phyloP scores from a whole-genome alignment of 495 filamentous ascomycete genomes.

The Stereocaulon alpinum region DNA sequence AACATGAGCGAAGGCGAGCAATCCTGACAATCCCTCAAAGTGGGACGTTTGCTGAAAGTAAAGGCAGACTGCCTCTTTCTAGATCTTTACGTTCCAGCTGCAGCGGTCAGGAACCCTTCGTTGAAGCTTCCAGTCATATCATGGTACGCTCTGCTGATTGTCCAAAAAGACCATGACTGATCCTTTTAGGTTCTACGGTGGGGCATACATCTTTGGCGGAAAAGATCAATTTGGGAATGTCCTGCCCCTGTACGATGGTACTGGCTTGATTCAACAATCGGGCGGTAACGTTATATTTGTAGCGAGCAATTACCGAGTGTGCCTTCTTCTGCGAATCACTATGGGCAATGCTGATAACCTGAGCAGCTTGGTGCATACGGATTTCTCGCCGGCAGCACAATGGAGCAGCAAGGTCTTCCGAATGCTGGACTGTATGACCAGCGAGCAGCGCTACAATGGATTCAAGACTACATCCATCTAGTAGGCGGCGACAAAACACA shows the following conservation, averaged over 20 bases:
- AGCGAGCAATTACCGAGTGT: constrained; percentile 36
- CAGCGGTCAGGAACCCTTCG: constrained; percentile 26
- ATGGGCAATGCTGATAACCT: constrained; percentile 22
- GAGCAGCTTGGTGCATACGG: constrained; percentile 42
- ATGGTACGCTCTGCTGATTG: constrained; percentile 3
- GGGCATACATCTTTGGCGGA: constrained; percentile 23
- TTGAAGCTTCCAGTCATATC: constrained; percentile 25
- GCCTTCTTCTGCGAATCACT: not conserved
- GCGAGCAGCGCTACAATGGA: constrained; percentile 33
- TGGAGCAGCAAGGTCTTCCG: constrained; percentile 35
- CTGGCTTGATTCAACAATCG: constrained; percentile 22
- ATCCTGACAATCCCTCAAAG: not conserved
- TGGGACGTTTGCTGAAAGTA: not conserved
- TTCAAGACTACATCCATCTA: constrained; percentile 30
- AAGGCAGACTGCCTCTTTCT: constrained; percentile 36
- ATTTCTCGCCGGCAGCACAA: constrained; percentile 42
- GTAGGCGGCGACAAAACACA: constrained; percentile 37
- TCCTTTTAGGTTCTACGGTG: constrained; percentile 22
- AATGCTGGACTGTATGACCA: constrained; percentile 45
- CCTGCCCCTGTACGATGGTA: constrained; percentile 23
- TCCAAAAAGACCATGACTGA: no score
- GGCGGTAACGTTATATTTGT: constrained; percentile 37
- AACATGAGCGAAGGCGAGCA: constrained; percentile 17
- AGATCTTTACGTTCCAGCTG: constrained; percentile 33
- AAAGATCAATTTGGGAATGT: constrained; percentile 21